Evolutionary conservation across 2,329 filamentous ascomycete species (phyloP).

Genomic region (Metarhizium guizhouense): DNA sequence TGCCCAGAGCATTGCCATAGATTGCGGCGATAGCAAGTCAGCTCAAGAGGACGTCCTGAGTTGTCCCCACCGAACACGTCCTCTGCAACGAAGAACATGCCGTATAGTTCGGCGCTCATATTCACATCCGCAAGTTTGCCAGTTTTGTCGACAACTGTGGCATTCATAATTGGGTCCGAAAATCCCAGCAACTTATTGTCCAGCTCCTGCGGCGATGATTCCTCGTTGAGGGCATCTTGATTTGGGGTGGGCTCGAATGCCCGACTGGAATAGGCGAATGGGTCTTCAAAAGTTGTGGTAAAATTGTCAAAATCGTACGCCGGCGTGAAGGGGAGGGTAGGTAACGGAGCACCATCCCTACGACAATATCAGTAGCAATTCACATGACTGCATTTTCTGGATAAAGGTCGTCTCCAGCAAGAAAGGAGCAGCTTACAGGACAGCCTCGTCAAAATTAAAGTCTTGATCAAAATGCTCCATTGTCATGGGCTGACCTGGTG

Average conservation of each 20-base stretch:
- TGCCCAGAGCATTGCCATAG: constrained; percentile 91
- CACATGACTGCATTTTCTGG: not conserved
- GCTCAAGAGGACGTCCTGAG: constrained; percentile 56
- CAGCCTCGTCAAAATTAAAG: constrained; percentile 45
- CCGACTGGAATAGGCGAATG: constrained; percentile 48
- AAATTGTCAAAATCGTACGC: constrained; percentile 53
- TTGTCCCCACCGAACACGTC: constrained; percentile 61
- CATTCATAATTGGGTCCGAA: constrained; percentile 51
- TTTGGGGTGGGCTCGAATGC: constrained; percentile 36
- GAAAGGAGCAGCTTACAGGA: constrained; percentile 36
- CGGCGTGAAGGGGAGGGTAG: constrained; percentile 43
- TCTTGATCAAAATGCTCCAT: constrained; percentile 46
- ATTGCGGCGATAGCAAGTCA: constrained; percentile 93
- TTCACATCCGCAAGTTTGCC: constrained; percentile 54
- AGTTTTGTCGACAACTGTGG: constrained; percentile 55
- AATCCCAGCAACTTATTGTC: constrained; percentile 70
- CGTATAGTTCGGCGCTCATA: constrained; percentile 69
- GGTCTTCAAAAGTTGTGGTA: constrained; percentile 55
- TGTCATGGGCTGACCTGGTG: constrained; percentile 25
- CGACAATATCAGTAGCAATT: not conserved
- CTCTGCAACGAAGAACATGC: constrained; percentile 84
- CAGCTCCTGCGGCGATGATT: constrained; percentile 45
- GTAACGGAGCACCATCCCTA: constrained; percentile 25
- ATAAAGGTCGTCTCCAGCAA: not conserved
- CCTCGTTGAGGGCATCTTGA: constrained; percentile 34